A percentile compares a stretch with the other conserved stretches of the same genome.
phyloP scores from a whole-genome alignment of 495 filamentous ascomycete genomes.

The Penicillium riverlandense region DNA sequence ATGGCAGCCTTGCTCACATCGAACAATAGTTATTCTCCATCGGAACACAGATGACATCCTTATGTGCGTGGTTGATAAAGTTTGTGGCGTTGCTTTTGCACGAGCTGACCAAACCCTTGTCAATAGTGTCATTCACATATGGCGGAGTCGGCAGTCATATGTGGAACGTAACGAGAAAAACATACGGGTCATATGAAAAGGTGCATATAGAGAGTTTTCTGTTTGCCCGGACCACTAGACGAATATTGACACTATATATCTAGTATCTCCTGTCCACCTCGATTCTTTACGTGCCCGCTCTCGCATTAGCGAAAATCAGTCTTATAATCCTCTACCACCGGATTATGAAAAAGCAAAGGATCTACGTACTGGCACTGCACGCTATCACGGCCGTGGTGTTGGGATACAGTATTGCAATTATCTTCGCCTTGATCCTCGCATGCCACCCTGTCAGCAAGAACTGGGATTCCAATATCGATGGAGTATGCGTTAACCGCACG shows the following conservation, averaged over 20 bases:
- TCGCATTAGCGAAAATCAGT: constrained; percentile 25
- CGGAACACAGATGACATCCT: constrained; percentile 9
- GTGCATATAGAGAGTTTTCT: background rate
- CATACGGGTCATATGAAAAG: constrained; percentile 7
- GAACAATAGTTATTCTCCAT: constrained; percentile 14
- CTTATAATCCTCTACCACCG: constrained; percentile 26
- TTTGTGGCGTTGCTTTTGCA: no score
- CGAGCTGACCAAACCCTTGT: background rate
- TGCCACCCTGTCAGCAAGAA: constrained; percentile 27
- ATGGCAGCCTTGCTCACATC: background rate
- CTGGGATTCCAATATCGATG: constrained; percentile 23
- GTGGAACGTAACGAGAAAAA: constrained; percentile 7
- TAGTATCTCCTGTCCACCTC: constrained; percentile 17
- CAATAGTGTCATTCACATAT: background rate
- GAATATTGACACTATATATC: no score
- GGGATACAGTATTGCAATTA: constrained; percentile 22
- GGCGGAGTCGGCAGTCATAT: constrained; percentile 10
- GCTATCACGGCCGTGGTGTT: constrained; percentile 12
- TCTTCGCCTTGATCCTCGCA: constrained; percentile 29
- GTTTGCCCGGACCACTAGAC: background rate
- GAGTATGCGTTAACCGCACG: constrained; percentile 23
- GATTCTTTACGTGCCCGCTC: constrained; percentile 24
- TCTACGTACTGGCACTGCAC: constrained; percentile 12
- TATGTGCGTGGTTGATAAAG: constrained; percentile 9
- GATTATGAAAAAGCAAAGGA: constrained; percentile 9